These are phyloP conservation scores for Papilionanthe hybrid DNA, from an alignment of 116 monocot species.

Conservation along the genomic window DNA sequence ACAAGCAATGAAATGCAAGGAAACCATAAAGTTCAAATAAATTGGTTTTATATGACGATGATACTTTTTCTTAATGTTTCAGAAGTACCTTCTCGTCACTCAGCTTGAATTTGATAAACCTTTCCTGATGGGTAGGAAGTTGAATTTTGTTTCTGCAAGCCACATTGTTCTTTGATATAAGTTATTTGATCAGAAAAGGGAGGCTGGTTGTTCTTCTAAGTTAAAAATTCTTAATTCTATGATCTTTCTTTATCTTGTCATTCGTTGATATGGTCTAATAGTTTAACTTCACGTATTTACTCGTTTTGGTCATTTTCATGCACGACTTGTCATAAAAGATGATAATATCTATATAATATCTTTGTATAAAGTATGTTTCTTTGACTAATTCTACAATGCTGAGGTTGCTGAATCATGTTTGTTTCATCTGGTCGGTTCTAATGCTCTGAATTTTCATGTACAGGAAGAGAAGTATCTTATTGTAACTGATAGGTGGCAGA, in stretches of 20 bases:
- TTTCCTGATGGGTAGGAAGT: neutral
- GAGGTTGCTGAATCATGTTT: neutral
- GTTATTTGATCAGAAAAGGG: neutral
- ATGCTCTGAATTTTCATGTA: neutral
- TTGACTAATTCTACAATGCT: neutral
- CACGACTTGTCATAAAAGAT: neutral
- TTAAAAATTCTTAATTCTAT: neutral
- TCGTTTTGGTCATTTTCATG: neutral
- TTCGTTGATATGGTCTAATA: neutral
- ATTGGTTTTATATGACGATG: neutral
- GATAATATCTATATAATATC: neutral
- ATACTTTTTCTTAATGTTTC: neutral
- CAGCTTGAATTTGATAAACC: neutral
- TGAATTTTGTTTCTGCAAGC: neutral
- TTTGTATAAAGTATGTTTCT: neutral
- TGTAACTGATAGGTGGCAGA: slow-evolving; percentile 96
- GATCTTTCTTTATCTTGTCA: neutral
- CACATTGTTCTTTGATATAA: neutral
- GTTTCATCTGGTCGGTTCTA: slow-evolving; percentile 2
- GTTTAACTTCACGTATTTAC: neutral
- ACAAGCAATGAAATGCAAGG: neutral
- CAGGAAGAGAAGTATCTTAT: slow-evolving; percentile 79
- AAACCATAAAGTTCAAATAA: neutral
- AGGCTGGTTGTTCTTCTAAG: neutral
- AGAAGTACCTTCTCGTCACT: too few species aligned